A percentile compares a stretch with the other conserved stretches of the same genome.
phyloP scores from a whole-genome alignment of 495 filamentous ascomycete species.

The Pyrenopolyporus hunteri region DNA sequence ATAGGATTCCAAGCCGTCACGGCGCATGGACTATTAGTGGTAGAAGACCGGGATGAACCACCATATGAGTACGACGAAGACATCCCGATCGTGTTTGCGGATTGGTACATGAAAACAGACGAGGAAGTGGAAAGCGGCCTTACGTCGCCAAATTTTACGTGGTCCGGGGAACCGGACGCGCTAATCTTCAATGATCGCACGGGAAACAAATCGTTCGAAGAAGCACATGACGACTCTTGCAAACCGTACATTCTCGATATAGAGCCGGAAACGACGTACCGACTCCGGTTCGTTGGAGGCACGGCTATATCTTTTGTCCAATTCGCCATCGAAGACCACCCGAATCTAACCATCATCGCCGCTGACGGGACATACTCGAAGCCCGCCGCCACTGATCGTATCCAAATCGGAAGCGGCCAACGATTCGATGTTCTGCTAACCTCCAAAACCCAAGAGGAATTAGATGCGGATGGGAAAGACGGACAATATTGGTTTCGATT shows the following conservation, averaged over 20 bases:
- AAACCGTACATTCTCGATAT: constrained; percentile 58
- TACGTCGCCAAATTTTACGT: constrained; percentile 44
- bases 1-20: constrained; percentile 62
- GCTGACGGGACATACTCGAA: constrained; percentile 65
- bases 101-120: constrained; percentile 57
- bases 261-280: constrained; percentile 63
- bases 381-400: constrained; percentile 50
- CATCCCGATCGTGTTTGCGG: constrained; percentile 57
- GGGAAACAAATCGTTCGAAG: constrained; percentile 39
- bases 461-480: constrained; percentile 46
- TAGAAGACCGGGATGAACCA: constrained; percentile 51
- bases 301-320: constrained; percentile 58
- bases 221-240: constrained; percentile 50
- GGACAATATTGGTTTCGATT: constrained; percentile 61
- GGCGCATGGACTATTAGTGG: constrained; percentile 59
- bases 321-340: constrained; percentile 59
- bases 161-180: constrained; percentile 56
- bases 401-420: constrained; percentile 63
- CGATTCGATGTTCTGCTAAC: constrained; percentile 60
- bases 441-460: constrained; percentile 50
- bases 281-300: constrained; percentile 60
- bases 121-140: constrained; percentile 51
- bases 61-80: constrained; percentile 64
- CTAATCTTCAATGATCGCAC: constrained; percentile 56
- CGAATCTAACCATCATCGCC: constrained; percentile 57